Conservation (phyloP, 2,329 filamentous ascomycete species). For the Aphanoascus verrucosus region DNA sequence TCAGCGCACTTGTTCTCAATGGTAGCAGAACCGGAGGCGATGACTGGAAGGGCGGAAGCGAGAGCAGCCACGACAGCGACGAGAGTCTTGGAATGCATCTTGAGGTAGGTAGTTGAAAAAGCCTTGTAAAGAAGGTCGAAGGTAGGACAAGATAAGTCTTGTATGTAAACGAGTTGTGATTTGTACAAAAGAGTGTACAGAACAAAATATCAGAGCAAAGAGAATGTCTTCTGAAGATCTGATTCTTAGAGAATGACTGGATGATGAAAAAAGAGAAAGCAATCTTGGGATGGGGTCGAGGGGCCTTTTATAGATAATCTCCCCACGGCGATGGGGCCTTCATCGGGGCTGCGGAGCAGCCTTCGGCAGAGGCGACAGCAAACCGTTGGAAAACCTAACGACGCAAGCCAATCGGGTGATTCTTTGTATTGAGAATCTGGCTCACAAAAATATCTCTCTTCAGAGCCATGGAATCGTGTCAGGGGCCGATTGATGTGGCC, state of each 20-base stretch:
- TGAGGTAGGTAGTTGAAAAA: constrained; percentile 6
- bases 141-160: background rate
- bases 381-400: background rate
- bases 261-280: background rate
- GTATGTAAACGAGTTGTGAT: background rate
- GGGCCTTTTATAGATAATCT: constrained; percentile 17
- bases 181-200: constrained; percentile 7
- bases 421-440: background rate
- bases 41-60: constrained; percentile 24
- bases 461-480: background rate
- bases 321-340: background rate
- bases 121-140: background rate
- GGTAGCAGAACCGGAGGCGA: constrained; percentile 22
- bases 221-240: constrained; percentile 12
- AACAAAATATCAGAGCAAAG: constrained; percentile 8
- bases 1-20: constrained; percentile 32
- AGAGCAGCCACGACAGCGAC: constrained; percentile 26
- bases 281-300: background rate
- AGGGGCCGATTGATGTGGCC: background rate
- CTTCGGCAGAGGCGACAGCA: background rate
- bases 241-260: no score
- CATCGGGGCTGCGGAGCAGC: background rate
- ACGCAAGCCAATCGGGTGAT: background rate
- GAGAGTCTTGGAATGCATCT: constrained; percentile 30
- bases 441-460: background rate